Base-by-base conservation (phyloP, 1,284 basidiomycete species). In the Trichosporon sp. region DNA sequence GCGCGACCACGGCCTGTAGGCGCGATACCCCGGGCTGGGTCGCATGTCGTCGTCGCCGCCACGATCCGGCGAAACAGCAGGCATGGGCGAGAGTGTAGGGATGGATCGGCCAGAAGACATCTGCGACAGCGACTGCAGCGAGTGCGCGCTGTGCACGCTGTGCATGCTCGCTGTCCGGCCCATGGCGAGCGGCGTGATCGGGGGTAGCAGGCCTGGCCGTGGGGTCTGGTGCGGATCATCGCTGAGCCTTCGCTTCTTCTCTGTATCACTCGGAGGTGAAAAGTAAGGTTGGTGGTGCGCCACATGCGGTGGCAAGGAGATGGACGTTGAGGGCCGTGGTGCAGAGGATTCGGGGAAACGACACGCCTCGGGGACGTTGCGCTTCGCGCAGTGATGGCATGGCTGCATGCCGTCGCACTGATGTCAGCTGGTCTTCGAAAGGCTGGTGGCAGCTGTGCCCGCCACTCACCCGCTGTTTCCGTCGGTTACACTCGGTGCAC, bases 371-470 rank as follows among this genome's bases (percentile, higher is more conserved):
- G 19, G 40, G 31, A 76, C 74, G 38, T 73, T 73, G 68, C 77
- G 70, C 65, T 76, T 76, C 0, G 73, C 61, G 65, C 77, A 78
- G 68, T 76, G 75, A 35, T 71, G 72, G 43, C 77, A 78, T 1
- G 77, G 76, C 31, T 67, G 59, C 8, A 70, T 40, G n/a, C 77
- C 74, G 70, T 78, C 74, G 65, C 77, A 78, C 77, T 77, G 69
- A 19, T 14, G 67, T 68, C 54, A 65, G 66, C 43, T 46, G 4
- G 66, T 35, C 19, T 43, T 8, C 10, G 37, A 32, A 40, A 2
- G 11, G 16, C 38, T 6, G 10, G 12, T 43, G 11, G 40, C 40
- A 8, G 10, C 37, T 2, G 37, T 43, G 11, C 12, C 35, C 35
- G 8, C 5, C 1, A 67, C 76, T 56, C 64, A 75, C 75, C 64